Evolutionary conservation across 306 rosid genomes (phyloP).

Genomic region (Castanea crenata): DNA sequence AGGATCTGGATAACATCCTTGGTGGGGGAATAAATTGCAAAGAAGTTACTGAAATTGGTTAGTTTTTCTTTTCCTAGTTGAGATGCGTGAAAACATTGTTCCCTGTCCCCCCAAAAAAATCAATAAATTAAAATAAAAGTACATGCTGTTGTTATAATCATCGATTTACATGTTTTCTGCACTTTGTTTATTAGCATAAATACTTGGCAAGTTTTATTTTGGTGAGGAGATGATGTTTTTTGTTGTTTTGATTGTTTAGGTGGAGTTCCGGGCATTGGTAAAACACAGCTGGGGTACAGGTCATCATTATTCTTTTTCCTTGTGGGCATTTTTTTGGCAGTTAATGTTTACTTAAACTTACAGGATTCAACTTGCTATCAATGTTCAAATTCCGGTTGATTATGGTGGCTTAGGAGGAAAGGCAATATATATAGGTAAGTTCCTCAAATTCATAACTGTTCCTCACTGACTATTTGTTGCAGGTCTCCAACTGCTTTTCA

Average conservation of each 20-base stretch:
- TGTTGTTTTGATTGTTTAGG: conserved; percentile 41
- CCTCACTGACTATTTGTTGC: conserved; percentile 17
- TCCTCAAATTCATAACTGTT: neutral
- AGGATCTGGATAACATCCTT: conserved; percentile 76
- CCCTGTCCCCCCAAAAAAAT: neutral
- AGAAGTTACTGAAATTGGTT: conserved; percentile 95
- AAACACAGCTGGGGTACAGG: conserved; percentile 92
- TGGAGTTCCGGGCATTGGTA: conserved; percentile 96
- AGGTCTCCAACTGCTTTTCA: conserved; percentile 14
- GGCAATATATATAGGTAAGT: conserved; percentile 85
- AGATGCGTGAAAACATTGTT: neutral
- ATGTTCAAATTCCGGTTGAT: conserved; percentile 82
- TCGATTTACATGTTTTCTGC: neutral
- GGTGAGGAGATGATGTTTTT: conserved; percentile 9
- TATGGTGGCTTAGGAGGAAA: conserved; percentile 85
- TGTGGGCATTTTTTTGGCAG: conserved; percentile 4
- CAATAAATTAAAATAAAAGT: neutral
- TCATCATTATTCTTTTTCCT: conserved; percentile 8
- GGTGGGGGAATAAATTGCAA: conserved; percentile 82
- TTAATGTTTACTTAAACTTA: conserved; percentile 18
- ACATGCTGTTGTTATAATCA: neutral
- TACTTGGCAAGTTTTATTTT: conserved; percentile 8
- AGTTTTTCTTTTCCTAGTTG: conserved; percentile 21
- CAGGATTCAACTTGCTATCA: conserved; percentile 95
- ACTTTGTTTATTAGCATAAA: neutral